These are phyloP conservation scores for Boletellus dicymbophilus DNA, from an alignment of 1,284 basidiomycete genomes.

Conservation along the genomic window DNA sequence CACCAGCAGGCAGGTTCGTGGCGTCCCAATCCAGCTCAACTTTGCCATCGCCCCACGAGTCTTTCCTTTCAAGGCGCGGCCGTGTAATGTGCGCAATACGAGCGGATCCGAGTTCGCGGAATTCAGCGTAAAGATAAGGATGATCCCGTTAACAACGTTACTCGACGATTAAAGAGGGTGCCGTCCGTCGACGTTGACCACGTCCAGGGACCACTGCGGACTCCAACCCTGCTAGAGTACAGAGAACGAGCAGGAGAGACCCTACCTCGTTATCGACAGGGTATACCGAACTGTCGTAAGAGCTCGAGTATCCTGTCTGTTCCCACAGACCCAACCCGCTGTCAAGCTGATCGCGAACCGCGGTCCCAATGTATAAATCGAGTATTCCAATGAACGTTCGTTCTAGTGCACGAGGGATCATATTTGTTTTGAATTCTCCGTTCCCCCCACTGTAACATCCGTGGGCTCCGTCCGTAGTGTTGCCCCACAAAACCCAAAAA, in stretches of 20 bases:
- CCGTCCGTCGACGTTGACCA: background rate
- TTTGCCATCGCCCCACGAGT: slow-evolving; percentile 53
- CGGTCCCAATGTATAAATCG: slow-evolving; percentile 72
- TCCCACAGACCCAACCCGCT: slow-evolving; percentile 30
- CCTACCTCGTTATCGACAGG: too few relatives aligned
- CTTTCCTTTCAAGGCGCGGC: slow-evolving; percentile 67
- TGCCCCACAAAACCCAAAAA: slow-evolving; percentile 68
- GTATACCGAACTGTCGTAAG: too few relatives aligned
- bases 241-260: too few relatives aligned
- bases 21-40: slow-evolving; percentile 66
- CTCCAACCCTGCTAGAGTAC: slow-evolving; percentile 1
- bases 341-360: slow-evolving; percentile 71
- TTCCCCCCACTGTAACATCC: slow-evolving; percentile 53
- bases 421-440: slow-evolving; percentile 47
- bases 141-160: slow-evolving; percentile 60
- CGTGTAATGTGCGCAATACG: slow-evolving; percentile 70
- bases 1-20: slow-evolving; percentile 52
- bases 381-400: slow-evolving; percentile 50
- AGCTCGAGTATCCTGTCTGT: background rate
- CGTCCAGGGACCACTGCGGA: slow-evolving; percentile 15
- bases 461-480: slow-evolving; percentile 51
- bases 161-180: slow-evolving; percentile 33
- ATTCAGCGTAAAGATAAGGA: slow-evolving; percentile 74
- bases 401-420: slow-evolving; percentile 48
- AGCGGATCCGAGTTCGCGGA: slow-evolving; percentile 77